Conservation (phyloP, 2,329 filamentous ascomycete species). For the Rhynchosporium agropyri region DNA sequence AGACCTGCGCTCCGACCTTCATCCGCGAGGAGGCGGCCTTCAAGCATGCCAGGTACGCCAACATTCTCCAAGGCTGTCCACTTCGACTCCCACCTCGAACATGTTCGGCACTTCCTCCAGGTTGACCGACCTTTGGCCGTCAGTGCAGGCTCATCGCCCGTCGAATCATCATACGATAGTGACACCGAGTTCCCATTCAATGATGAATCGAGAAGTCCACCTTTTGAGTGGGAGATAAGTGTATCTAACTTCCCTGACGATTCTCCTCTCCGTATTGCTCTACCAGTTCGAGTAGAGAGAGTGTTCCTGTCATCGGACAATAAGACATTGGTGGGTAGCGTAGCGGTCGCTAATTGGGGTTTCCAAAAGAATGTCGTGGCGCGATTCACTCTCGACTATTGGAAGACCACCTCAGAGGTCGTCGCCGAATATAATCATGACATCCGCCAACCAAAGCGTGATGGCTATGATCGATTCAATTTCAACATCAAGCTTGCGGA, state of each 20-base stretch:
- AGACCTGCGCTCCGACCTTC: slow-evolving; percentile 84
- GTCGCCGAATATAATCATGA: slow-evolving; percentile 84
- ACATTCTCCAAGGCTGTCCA: slow-evolving; percentile 97
- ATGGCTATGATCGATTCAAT: slow-evolving; percentile 83
- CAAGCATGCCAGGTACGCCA: slow-evolving; percentile 96
- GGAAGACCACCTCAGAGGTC: slow-evolving; percentile 97
- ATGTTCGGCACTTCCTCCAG: slow-evolving; percentile 93
- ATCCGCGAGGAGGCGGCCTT: slow-evolving; percentile 75
- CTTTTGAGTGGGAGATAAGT: slow-evolving; percentile 85
- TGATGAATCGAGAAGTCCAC: slow-evolving; percentile 49
- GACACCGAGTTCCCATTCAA: slow-evolving; percentile 88
- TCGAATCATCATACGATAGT: slow-evolving; percentile 77
- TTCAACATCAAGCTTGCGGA: slow-evolving; percentile 95
- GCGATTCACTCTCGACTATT: slow-evolving; percentile 95
- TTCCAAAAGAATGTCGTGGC: slow-evolving; percentile 90
- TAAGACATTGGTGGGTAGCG: slow-evolving; percentile 79
- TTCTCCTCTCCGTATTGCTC: slow-evolving; percentile 60
- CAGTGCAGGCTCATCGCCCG: slow-evolving; percentile 89
- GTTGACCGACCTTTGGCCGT: slow-evolving; percentile 94
- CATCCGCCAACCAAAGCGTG: slow-evolving; percentile 66
- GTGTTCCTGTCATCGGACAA: slow-evolving; percentile 88
- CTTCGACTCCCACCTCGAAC: slow-evolving; percentile 94
- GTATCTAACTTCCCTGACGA: slow-evolving; percentile 81
- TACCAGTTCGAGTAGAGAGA: slow-evolving; percentile 79
- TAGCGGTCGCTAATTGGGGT: slow-evolving; percentile 84